Evolutionary conservation across 2,329 filamentous ascomycete genomes (phyloP).

Genomic region (Pseudogymnoascus sp.): DNA sequence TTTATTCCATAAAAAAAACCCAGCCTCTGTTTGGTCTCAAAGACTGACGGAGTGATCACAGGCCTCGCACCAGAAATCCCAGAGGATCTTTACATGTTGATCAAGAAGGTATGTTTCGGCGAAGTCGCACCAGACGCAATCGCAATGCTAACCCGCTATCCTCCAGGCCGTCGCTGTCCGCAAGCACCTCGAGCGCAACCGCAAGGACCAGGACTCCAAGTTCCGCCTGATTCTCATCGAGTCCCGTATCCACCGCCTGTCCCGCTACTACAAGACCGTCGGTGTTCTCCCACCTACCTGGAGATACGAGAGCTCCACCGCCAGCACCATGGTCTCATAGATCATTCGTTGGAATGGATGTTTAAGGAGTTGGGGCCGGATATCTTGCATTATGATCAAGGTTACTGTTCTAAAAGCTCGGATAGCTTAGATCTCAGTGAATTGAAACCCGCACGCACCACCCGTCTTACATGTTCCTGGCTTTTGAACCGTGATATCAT

Average conservation of each 20-base stretch:
- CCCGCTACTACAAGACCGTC: conserved; percentile 99
- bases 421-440: conserved; percentile 9
- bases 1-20: conserved; percentile 23
- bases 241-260: conserved; percentile 99
- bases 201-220: conserved; percentile 99
- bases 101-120: conserved; percentile 78
- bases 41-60: conserved; percentile 91
- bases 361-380: conserved; percentile 26
- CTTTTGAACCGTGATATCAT: neutral
- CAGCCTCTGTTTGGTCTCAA: conserved; percentile 81
- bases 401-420: conserved; percentile 3
- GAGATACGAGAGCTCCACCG: conserved; percentile 98
- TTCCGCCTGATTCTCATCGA: conserved; percentile 99
- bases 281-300: conserved; percentile 81
- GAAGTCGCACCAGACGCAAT: conserved; percentile 14
- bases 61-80: conserved; percentile 97
- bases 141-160: conserved; percentile 11
- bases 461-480: neutral
- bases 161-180: conserved; percentile 86
- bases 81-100: conserved; percentile 99
- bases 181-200: conserved; percentile 99
- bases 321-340: conserved; percentile 90
- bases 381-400: conserved; percentile 23
- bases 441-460: conserved; percentile 8
- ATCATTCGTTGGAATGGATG: conserved; percentile 25